Conservation (phyloP, 495 filamentous ascomycete genomes). For the Neurospora cerealis region DNA sequence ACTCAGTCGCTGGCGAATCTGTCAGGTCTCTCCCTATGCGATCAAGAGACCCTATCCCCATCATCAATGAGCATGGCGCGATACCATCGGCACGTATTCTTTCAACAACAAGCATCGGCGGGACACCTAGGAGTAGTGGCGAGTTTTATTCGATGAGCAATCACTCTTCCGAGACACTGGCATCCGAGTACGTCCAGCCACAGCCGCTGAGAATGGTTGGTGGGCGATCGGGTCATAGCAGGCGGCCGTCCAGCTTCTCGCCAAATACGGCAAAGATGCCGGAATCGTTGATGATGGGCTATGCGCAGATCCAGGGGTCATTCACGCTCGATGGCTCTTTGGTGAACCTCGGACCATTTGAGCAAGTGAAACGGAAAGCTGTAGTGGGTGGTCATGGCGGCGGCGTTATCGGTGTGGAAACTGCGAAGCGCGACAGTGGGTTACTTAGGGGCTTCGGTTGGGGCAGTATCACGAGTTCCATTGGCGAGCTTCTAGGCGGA, state of each 20-base stretch:
- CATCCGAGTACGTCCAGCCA: conserved; percentile 77
- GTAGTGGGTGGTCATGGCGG: conserved; percentile 80
- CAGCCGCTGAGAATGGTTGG: conserved; percentile 34
- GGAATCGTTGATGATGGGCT: conserved; percentile 94
- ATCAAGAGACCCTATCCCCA: conserved; percentile 30
- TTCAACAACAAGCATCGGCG: conserved; percentile 56
- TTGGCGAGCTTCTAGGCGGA: conserved; percentile 75
- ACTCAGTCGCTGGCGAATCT: conserved; percentile 18
- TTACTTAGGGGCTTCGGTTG: conserved; percentile 79
- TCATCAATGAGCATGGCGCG: conserved; percentile 44
- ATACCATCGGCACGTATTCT: conserved; percentile 58
- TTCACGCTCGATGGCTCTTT: conserved; percentile 89
- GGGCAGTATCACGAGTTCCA: conserved; percentile 78
- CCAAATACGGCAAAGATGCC: conserved; percentile 35
- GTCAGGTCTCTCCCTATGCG: conserved; percentile 22
- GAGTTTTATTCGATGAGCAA: conserved; percentile 94
- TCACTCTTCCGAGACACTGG: conserved; percentile 84
- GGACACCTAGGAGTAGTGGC: conserved; percentile 76
- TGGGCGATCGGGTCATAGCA: conserved; percentile 46
- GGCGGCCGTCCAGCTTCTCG: conserved; percentile 52
- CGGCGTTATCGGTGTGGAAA: conserved; percentile 72
- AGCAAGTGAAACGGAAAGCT: conserved; percentile 90
- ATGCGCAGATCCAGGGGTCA: conserved; percentile 85
- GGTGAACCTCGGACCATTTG: conserved; percentile 80
- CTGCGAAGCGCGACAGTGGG: conserved; percentile 64